Evolutionary conservation across 208 protist species (phyloP).

Genomic region (Leishmania gerbilli): DNA sequence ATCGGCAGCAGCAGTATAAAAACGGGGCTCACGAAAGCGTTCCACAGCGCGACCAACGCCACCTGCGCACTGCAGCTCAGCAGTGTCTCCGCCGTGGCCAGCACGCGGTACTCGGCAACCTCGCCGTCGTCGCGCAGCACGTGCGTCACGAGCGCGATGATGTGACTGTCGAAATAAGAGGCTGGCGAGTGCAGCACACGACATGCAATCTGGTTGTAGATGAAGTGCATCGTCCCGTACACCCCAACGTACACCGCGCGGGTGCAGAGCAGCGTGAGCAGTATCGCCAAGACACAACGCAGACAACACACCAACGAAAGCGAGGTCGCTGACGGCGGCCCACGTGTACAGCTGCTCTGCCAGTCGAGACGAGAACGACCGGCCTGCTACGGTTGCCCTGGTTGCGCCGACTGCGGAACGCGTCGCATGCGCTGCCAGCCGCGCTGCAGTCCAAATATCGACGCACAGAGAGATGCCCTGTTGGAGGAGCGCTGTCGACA

Average conservation of each 20-base stretch:
- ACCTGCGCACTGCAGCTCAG: conserved; percentile 47
- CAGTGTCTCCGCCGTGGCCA: conserved; percentile 44
- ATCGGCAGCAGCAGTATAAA: conserved; percentile 63
- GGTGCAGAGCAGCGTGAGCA: conserved; percentile 39
- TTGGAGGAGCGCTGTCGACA: conserved; percentile 38
- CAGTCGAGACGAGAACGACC: neutral
- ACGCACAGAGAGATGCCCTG: conserved; percentile 41
- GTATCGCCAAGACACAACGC: conserved; percentile 33
- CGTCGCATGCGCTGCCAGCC: conserved; percentile 28
- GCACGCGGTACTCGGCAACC: conserved; percentile 41
- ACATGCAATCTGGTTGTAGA: conserved; percentile 49
- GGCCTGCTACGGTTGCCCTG: neutral
- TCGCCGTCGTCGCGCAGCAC: conserved; percentile 58
- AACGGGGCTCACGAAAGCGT: conserved; percentile 50
- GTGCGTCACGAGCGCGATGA: conserved; percentile 37
- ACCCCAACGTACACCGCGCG: conserved; percentile 39
- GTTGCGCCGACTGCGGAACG: neutral
- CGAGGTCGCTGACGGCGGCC: conserved; percentile 10
- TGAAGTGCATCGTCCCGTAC: conserved; percentile 40
- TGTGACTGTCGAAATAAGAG: conserved; percentile 56
- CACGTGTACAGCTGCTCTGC: conserved; percentile 11
- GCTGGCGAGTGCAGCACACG: conserved; percentile 49
- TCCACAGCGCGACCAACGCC: conserved; percentile 46
- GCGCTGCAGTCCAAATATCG: conserved; percentile 60
- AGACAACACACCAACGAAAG: conserved; percentile 28